phyloP scores from a whole-genome alignment of 257 asterid genomes.

The Cynanchum wilfordii region DNA sequence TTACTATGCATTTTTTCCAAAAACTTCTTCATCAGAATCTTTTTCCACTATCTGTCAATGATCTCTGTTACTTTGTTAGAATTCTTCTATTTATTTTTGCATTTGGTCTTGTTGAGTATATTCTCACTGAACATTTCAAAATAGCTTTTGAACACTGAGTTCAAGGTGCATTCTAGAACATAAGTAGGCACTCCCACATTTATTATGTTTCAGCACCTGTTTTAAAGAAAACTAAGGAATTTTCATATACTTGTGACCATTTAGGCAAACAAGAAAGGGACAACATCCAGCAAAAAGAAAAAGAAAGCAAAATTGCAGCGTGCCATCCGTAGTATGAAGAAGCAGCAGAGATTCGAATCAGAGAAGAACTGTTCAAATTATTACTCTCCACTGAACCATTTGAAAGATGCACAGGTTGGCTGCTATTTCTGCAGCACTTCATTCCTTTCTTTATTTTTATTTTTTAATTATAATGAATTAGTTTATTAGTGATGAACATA shows the following conservation, averaged over 20 bases:
- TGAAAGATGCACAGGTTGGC: slow-evolving; percentile 90
- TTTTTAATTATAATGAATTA: not conserved
- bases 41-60: not conserved
- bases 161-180: not conserved
- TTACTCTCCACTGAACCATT: slow-evolving; percentile 83
- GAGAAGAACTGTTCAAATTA: slow-evolving; percentile 48
- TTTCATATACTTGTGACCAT: slow-evolving; percentile 13
- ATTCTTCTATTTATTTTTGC: not conserved
- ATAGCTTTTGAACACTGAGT: not conserved
- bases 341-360: slow-evolving; percentile 75
- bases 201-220: not conserved
- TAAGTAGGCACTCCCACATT: not conserved
- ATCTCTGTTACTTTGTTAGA: not conserved
- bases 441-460: slow-evolving; percentile 4
- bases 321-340: slow-evolving; percentile 83
- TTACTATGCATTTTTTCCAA: not conserved
- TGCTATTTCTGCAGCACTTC: slow-evolving; percentile 11
- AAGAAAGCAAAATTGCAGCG: slow-evolving; percentile 95
- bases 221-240: not conserved
- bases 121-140: not conserved
- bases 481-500: slow-evolving; percentile 2
- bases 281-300: slow-evolving; percentile 92
- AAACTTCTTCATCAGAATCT: no score
- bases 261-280: slow-evolving; percentile 88
- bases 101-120: not conserved